phyloP scores from a whole-genome alignment of 495 filamentous ascomycete genomes.

The Hypoxylon rickii region DNA sequence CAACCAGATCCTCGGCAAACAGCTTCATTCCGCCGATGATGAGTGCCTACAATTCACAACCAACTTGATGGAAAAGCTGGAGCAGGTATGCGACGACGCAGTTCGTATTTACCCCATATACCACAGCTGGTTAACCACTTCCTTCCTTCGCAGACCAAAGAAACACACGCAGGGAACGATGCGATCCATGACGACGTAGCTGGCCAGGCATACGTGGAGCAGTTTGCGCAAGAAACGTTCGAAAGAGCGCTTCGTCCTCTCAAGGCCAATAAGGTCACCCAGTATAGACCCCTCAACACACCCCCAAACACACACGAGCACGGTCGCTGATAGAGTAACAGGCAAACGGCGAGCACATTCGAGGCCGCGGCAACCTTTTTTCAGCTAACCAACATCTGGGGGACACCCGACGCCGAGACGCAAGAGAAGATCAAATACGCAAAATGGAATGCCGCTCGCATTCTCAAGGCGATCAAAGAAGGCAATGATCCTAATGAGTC shows the following conservation, averaged over 20 bases:
- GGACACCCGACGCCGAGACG: slow-evolving; percentile 71
- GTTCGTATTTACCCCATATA: neutral
- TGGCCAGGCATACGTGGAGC: slow-evolving; percentile 88
- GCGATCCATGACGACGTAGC: slow-evolving; percentile 82
- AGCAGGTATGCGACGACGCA: slow-evolving; percentile 60
- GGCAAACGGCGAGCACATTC: slow-evolving; percentile 93
- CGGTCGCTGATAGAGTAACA: slow-evolving; percentile 39
- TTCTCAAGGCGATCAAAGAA: slow-evolving; percentile 85
- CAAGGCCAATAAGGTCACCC: slow-evolving; percentile 81
- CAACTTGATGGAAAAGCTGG: slow-evolving; percentile 87
- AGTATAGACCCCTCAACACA: slow-evolving; percentile 52
- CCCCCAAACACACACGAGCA: neutral
- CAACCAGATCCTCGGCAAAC: slow-evolving; percentile 82
- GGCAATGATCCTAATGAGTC: slow-evolving; percentile 91
- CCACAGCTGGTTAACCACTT: neutral
- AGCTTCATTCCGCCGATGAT: slow-evolving; percentile 74
- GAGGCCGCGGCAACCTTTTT: slow-evolving; percentile 90
- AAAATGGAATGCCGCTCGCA: slow-evolving; percentile 92
- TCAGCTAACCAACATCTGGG: slow-evolving; percentile 85
- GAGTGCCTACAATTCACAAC: slow-evolving; percentile 80
- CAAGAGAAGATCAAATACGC: slow-evolving; percentile 90
- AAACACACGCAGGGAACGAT: slow-evolving; percentile 54
- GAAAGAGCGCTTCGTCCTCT: slow-evolving; percentile 80
- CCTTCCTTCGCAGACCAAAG: slow-evolving; percentile 66
- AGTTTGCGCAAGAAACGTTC: slow-evolving; percentile 89